Base-by-base conservation (phyloP, 2,329 filamentous ascomycete genomes). In the Coniochaeta ligniaria region DNA sequence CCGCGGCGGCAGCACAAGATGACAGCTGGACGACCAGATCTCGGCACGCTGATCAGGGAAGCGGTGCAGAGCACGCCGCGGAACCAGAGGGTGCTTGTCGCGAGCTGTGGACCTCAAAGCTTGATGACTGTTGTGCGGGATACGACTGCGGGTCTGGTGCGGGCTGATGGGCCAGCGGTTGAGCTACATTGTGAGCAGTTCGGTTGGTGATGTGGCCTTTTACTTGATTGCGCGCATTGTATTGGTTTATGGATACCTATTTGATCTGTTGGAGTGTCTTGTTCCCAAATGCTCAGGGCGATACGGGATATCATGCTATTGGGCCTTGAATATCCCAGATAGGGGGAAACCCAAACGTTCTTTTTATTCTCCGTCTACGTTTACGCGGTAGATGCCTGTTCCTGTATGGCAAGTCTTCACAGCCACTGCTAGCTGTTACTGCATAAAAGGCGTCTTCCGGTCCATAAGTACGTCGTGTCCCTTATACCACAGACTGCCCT, bases 161-260 rank as follows among this genome's bases (percentile, higher is more conserved):
- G 68, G 1, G 69, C 72, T 1, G 71, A 73, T 26, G 80, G 80
- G 3, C 77, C 80, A 1, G 77, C 75, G 31, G 73, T 83, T n/a
- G 79, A 81, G 66, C 69, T 82, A 55, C 79, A 82, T 65, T 78
- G 75, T 63, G 80, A 82, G 66, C 73, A 79, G 66, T 80, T 81
- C 62, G 76, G 76, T 2, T 79, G 77, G 77, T 78, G 57, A 67
- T 45, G 38, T 54, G 43, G 2, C 9, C n/a, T 24, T 11, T 17
- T 11, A 47, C 43, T 24, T 24, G 20, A 24, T 47, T 24, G 24
- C 20, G 43, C n/a, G 47, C 22, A 52, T n/a, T 52, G 38, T 56
- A 45, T 57, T 57, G 41, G 58, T 33, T 33, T 57, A 60, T 60
- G 47, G 47, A 52, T 28, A 52, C 47, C 47, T 52, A 52, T 52